Conservation (phyloP, 306 rosid species). For the Quercus engelmannii region DNA sequence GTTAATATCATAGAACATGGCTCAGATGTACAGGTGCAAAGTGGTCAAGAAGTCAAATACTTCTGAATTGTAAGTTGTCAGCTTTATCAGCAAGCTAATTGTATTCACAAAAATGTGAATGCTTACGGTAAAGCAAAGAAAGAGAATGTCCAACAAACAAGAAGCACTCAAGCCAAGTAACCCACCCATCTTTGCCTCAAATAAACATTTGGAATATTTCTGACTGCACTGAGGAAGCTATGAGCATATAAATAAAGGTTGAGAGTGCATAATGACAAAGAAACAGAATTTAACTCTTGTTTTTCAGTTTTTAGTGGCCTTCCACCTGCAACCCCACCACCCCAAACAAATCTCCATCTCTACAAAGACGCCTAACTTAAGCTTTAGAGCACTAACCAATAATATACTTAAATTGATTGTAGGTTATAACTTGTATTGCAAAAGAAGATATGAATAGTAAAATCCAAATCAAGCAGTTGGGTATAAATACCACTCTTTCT, state of each 20-base stretch:
- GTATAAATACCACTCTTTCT: not conserved
- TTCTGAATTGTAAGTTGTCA: not conserved
- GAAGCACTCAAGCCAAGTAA: not conserved
- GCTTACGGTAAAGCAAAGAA: not conserved
- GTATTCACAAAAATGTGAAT: not conserved
- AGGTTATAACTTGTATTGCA: not conserved
- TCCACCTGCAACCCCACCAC: not conserved
- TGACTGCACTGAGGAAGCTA: not conserved
- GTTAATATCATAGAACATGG: not conserved
- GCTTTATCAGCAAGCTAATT: not conserved
- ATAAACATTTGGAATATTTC: not conserved
- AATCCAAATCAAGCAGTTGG: not conserved
- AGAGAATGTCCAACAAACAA: not conserved
- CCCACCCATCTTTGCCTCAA: not conserved
- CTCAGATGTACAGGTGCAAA: not conserved
- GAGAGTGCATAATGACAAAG: too few species aligned
- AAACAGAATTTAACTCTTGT: not conserved
- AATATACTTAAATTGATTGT: not conserved
- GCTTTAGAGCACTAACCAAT: not conserved
- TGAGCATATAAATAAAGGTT: not conserved
- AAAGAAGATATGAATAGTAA: not conserved
- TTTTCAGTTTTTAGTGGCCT: not conserved
- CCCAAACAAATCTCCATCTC: not conserved
- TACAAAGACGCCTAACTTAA: not conserved
- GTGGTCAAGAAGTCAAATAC: not conserved